Percentiles rank a stretch among this genome's conserved stretches.
Evolutionary conservation across 1,284 basidiomycete species (phyloP).

Genomic region (Cryptococcus sp.): DNA sequence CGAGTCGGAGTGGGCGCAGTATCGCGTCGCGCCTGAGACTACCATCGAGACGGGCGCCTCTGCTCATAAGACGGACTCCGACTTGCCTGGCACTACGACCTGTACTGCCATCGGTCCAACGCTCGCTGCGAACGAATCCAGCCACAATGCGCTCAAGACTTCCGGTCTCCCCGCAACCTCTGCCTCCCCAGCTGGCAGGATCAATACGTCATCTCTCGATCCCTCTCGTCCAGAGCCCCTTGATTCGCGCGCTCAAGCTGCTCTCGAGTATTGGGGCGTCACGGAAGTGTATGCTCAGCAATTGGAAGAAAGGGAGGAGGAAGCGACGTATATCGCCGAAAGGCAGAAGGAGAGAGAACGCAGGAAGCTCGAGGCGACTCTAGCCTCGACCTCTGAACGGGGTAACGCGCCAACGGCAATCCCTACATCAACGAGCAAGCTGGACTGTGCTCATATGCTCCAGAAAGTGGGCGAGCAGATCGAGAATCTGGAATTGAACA

Average conservation of each 20-base stretch:
- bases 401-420: no score
- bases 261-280: slow-evolving; percentile 29
- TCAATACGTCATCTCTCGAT: slow-evolving; percentile 8
- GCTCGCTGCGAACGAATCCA: not conserved
- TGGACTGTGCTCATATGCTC: no score
- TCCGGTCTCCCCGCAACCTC: no score
- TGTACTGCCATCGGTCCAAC: not conserved
- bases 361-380: slow-evolving; percentile 4
- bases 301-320: slow-evolving; percentile 14
- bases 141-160: no score
- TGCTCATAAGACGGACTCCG: not conserved
- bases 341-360: slow-evolving; percentile 14
- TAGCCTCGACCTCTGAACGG: not conserved
- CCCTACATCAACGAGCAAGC: no score
- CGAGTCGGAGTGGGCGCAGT: slow-evolving; percentile 13
- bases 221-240: slow-evolving; percentile 20
- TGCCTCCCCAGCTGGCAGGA: no score
- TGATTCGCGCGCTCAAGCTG: slow-evolving; percentile 8
- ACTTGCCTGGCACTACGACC: no score
- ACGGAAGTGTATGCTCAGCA: slow-evolving; percentile 17
- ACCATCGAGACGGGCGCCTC: not conserved
- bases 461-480: no score
- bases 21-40: not conserved
- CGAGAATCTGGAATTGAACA: no score
- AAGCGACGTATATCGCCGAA: slow-evolving; percentile 14